Evolutionary conservation across 495 filamentous ascomycete genomes (phyloP).

Genomic region (Aspergillus cristatus): DNA sequence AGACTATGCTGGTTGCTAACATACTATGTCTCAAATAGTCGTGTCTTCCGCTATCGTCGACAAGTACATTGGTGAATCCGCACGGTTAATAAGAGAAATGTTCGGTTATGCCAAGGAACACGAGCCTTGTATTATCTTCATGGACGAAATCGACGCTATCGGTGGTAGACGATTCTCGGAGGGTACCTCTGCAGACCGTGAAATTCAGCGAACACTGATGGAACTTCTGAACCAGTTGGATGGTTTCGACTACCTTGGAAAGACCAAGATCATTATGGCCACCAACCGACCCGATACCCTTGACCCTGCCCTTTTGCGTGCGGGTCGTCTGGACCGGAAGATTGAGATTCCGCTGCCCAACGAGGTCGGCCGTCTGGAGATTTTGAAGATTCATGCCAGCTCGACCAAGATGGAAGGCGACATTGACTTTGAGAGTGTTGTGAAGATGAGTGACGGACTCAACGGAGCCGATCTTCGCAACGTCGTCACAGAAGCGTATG

Average conservation of each 20-base stretch:
- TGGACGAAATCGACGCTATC: slow-evolving; percentile 99
- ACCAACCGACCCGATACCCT: slow-evolving; percentile 98
- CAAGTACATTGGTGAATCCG: slow-evolving; percentile 99
- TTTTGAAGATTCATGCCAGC: slow-evolving; percentile 94
- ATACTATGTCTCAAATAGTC: slow-evolving; percentile 53
- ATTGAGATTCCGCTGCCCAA: slow-evolving; percentile 99
- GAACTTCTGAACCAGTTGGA: slow-evolving; percentile 98
- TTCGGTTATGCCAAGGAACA: slow-evolving; percentile 99
- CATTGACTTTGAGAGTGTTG: slow-evolving; percentile 97
- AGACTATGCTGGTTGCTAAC: too few species aligned
- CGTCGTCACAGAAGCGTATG: slow-evolving; percentile 97
- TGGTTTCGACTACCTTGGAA: slow-evolving; percentile 97
- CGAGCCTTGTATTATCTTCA: slow-evolving; percentile 99
- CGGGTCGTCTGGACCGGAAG: slow-evolving; percentile 92
- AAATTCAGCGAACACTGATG: slow-evolving; percentile 99
- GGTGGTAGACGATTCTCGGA: slow-evolving; percentile 97
- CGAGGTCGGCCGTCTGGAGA: slow-evolving; percentile 93
- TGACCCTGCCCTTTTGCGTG: slow-evolving; percentile 88
- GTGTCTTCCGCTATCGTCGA: slow-evolving; percentile 99
- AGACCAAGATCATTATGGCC: slow-evolving; percentile 99
- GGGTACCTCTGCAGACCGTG: slow-evolving; percentile 93
- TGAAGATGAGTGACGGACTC: slow-evolving; percentile 98
- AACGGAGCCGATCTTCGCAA: slow-evolving; percentile 98
- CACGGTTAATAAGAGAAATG: slow-evolving; percentile 96
- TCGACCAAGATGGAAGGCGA: slow-evolving; percentile 85